Conservation (phyloP, 1,284 basidiomycete species). For the Pterulicium gracile region DNA sequence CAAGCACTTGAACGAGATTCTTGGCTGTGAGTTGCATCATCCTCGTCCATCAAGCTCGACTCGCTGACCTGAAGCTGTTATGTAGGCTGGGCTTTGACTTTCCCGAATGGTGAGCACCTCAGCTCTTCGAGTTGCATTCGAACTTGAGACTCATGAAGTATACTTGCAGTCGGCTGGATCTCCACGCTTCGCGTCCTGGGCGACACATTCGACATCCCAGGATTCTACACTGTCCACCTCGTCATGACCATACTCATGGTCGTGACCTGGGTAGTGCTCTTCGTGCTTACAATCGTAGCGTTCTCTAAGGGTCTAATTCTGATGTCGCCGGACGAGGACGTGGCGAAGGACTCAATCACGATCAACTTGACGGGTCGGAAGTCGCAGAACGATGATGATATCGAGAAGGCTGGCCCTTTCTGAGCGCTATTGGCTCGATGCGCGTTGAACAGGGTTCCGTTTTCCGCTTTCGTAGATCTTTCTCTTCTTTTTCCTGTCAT, state of each 20-base stretch:
- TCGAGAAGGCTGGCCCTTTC: too few species aligned
- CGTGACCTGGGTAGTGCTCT: constrained; percentile 27
- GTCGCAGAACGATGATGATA: too few species aligned
- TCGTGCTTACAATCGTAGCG: constrained; percentile 28
- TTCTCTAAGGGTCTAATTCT: constrained; percentile 36
- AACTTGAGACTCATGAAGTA: constrained; percentile 2
- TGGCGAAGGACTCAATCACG: constrained; percentile 28
- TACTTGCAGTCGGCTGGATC: constrained; percentile 32
- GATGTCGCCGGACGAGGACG: constrained; percentile 30
- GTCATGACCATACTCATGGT: constrained; percentile 28
- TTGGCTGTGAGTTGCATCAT: constrained; percentile 28
- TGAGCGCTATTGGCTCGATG: too few species aligned
- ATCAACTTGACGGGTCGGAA: too few species aligned
- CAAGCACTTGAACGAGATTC: constrained; percentile 34
- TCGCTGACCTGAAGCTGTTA: background rate
- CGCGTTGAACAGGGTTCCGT: too few species aligned
- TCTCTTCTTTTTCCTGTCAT: too few species aligned
- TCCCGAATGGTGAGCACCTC: constrained; percentile 29
- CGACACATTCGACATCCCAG: constrained; percentile 27
- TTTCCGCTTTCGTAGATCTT: too few species aligned
- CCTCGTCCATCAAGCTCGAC: background rate
- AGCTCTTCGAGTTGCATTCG: background rate
- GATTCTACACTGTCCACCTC: constrained; percentile 28
- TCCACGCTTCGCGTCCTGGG: constrained; percentile 28
- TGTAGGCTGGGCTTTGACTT: constrained; percentile 34